These are phyloP conservation scores for Medicago arabica DNA, from an alignment of 306 rosid species.

Conservation along the genomic window DNA sequence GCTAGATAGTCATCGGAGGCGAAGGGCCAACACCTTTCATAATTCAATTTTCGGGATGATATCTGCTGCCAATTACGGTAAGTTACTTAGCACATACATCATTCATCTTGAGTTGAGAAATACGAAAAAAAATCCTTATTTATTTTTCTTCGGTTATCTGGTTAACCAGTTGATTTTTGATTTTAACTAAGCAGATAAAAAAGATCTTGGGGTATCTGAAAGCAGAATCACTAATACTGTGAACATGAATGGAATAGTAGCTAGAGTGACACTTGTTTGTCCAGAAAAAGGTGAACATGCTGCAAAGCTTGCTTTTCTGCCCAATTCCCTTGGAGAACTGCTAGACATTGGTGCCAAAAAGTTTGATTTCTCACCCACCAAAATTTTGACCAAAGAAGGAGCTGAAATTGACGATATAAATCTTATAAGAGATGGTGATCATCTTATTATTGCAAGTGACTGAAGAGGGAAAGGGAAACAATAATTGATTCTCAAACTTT, in stretches of 20 bases:
- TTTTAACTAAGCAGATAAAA: constrained; percentile 47
- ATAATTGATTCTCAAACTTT: constrained; percentile 10
- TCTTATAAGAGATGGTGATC: constrained; percentile 71
- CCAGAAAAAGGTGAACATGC: constrained; percentile 54
- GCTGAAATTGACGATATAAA: constrained; percentile 68
- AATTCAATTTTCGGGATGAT: constrained; percentile 75
- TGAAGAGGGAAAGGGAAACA: constrained; percentile 23
- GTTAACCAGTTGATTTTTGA: constrained; percentile 6
- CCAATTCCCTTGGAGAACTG: constrained; percentile 58
- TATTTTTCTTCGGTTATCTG: neutral
- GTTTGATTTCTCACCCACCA: constrained; percentile 53
- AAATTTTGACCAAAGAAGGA: constrained; percentile 59
- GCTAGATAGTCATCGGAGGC: constrained; percentile 38
- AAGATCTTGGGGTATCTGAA: constrained; percentile 14
- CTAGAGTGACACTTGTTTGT: constrained; percentile 64
- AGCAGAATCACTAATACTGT: neutral
- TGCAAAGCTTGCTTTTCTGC: constrained; percentile 61
- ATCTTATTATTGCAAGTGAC: constrained; percentile 50
- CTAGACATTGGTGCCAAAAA: constrained; percentile 61
- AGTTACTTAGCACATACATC: constrained; percentile 7
- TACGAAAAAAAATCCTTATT: neutral
- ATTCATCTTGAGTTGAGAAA: constrained; percentile 2
- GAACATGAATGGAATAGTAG: constrained; percentile 24
- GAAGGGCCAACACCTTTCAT: constrained; percentile 45
- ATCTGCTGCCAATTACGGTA: constrained; percentile 56